Evolutionary conservation across 768 basidiomycete species (phyloP).

Genomic region (Cubamyces lactineus): DNA sequence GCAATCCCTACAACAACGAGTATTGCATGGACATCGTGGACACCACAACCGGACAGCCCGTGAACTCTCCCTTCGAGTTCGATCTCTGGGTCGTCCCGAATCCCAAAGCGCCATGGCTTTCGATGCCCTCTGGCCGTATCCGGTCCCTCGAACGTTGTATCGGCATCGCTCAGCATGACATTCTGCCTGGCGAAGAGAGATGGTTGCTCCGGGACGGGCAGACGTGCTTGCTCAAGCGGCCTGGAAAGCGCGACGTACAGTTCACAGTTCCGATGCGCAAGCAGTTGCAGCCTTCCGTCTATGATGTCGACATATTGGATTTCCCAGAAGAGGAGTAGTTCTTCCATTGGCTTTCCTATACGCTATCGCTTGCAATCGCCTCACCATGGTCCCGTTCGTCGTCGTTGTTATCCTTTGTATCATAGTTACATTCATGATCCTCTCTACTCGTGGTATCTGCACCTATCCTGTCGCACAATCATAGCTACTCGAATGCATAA

Average conservation of each 20-base stretch:
- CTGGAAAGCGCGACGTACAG: neutral
- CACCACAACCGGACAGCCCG: neutral
- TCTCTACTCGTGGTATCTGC: neutral
- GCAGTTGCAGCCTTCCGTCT: neutral
- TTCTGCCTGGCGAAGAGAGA: constrained; percentile 7
- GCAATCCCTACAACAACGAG: neutral
- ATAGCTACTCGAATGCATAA: too few relatives aligned
- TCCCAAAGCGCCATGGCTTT: neutral
- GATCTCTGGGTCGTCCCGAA: constrained; percentile 3
- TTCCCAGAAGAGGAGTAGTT: neutral
- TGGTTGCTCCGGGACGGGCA: constrained; percentile 8
- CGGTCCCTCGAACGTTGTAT: neutral
- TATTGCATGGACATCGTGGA: constrained; percentile 12
- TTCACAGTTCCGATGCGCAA: constrained; percentile 1
- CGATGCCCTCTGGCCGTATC: neutral
- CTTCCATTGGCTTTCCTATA: neutral
- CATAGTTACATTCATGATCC: neutral
- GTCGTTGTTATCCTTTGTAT: neutral
- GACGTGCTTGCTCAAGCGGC: constrained; percentile 7
- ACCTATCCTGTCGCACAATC: neutral
- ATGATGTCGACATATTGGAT: constrained; percentile 3
- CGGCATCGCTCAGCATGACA: neutral
- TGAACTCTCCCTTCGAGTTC: constrained; percentile 12
- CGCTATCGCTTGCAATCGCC: neutral
- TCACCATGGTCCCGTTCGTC: too few relatives aligned